Evolutionary conservation across 257 asterid species (phyloP).

Genomic region (Solanum lignicaule): DNA sequence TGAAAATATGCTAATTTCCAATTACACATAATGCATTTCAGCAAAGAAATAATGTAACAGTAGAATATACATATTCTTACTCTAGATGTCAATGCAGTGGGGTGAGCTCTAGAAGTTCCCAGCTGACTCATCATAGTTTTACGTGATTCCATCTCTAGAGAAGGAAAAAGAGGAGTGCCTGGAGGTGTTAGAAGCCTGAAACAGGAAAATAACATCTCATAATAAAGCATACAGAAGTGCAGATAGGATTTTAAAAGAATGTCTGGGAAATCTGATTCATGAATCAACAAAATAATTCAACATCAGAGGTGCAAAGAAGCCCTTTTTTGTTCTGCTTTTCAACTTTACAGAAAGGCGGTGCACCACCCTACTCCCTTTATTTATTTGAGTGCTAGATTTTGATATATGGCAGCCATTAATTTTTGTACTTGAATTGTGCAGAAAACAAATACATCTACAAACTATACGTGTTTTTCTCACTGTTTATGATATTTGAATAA

Average conservation of each 20-base stretch:
- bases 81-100: conserved; percentile 69
- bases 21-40: background rate
- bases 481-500: background rate
- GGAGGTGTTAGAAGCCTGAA: conserved; percentile 98
- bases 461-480: background rate
- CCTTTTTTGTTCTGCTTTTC: background rate
- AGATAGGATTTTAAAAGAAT: background rate
- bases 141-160: conserved; percentile 80
- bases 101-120: conserved; percentile 72
- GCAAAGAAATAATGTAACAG: background rate
- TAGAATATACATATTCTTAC: conserved; percentile 34
- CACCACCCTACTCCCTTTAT: background rate
- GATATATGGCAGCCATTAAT: background rate
- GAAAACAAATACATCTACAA: background rate
- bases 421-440: background rate
- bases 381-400: background rate
- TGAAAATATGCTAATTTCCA: background rate
- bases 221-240: background rate
- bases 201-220: conserved; percentile 5
- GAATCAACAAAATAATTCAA: background rate
- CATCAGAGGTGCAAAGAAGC: background rate
- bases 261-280: background rate
- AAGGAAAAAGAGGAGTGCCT: conserved; percentile 91
- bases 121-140: conserved; percentile 64
- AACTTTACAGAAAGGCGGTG: background rate